Percentiles rank a stretch among this genome's conserved stretches.
Conservation (phyloP, 306 rosid species). For the Neltuma alba region DNA sequence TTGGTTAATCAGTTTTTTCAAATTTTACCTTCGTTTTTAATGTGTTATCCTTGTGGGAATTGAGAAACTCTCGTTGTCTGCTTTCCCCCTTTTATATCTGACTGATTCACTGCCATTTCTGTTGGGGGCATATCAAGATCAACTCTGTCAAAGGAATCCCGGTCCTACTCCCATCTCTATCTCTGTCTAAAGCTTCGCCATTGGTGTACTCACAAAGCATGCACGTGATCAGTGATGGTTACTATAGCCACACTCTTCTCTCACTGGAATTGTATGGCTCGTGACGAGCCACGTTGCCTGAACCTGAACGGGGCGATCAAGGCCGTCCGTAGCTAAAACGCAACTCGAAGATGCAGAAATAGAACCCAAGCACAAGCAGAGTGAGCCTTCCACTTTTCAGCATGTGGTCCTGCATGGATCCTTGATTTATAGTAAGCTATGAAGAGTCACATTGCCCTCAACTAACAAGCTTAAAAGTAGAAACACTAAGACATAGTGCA, state of each 20-base stretch:
- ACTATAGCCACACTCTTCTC: constrained; percentile 46
- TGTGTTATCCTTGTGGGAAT: not conserved
- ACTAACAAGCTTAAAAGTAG: not conserved
- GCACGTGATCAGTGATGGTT: constrained; percentile 51
- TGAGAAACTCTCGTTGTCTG: constrained; percentile 8
- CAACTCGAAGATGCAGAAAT: not conserved
- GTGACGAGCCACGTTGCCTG: constrained; percentile 40
- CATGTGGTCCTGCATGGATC: constrained; percentile 35
- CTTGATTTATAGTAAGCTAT: not conserved
- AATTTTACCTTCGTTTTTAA: constrained; percentile 2
- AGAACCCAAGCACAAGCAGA: not conserved
- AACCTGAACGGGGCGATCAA: constrained; percentile 27
- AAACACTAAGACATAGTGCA: not conserved
- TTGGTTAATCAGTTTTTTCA: not conserved
- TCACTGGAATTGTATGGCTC: constrained; percentile 30
- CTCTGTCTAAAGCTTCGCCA: constrained; percentile 25
- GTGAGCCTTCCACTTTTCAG: not conserved
- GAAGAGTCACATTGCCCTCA: not conserved
- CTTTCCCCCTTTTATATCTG: not conserved
- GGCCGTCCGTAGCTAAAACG: constrained; percentile 4
- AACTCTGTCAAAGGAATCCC: constrained; percentile 9
- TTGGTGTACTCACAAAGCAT: constrained; percentile 42
- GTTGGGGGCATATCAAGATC: constrained; percentile 45
- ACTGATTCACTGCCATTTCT: constrained; percentile 30
- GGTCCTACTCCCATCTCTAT: constrained; percentile 25